Percentiles rank a stretch among this genome's conserved stretches.
Conservation (phyloP, 2,329 filamentous ascomycete species). For the Aureobasidium sp. region DNA sequence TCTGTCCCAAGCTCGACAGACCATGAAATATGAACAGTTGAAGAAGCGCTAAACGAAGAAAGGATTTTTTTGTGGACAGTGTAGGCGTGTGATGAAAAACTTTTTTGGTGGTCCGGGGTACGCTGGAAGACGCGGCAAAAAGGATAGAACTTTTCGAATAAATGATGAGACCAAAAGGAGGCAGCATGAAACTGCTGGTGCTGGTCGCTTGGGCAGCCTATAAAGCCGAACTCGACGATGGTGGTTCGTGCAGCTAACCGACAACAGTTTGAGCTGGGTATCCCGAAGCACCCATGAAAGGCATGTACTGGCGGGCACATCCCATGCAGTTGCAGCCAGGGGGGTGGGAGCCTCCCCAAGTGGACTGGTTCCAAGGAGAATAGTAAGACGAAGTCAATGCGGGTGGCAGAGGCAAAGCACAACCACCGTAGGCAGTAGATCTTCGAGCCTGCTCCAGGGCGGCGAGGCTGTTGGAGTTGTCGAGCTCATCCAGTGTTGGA, state of each 20-base stretch:
- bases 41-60: constrained; percentile 8
- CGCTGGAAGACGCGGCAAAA: constrained; percentile 8
- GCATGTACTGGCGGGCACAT: constrained; percentile 29
- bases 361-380: constrained; percentile 28
- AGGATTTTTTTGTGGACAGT: constrained; percentile 10
- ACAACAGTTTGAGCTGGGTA: constrained; percentile 32
- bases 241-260: constrained; percentile 21
- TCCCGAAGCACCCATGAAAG: constrained; percentile 27
- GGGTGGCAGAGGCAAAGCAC: constrained; percentile 17
- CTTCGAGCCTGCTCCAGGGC: constrained; percentile 29
- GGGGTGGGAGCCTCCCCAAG: constrained; percentile 28
- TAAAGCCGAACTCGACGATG: background rate
- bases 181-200: background rate
- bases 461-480: constrained; percentile 27
- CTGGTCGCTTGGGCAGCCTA: background rate
- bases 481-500: constrained; percentile 27
- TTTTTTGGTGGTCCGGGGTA: constrained; percentile 9
- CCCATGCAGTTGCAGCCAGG: constrained; percentile 30
- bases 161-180: background rate
- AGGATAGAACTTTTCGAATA: background rate
- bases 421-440: constrained; percentile 25
- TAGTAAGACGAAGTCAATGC: constrained; percentile 22
- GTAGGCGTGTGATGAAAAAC: background rate
- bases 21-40: constrained; percentile 13
- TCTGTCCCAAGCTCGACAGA: constrained; percentile 15